Percentiles rank a stretch among this genome's conserved stretches.
phyloP scores from a whole-genome alignment of 768 basidiomycete species.

The Crepidotus variabilis region DNA sequence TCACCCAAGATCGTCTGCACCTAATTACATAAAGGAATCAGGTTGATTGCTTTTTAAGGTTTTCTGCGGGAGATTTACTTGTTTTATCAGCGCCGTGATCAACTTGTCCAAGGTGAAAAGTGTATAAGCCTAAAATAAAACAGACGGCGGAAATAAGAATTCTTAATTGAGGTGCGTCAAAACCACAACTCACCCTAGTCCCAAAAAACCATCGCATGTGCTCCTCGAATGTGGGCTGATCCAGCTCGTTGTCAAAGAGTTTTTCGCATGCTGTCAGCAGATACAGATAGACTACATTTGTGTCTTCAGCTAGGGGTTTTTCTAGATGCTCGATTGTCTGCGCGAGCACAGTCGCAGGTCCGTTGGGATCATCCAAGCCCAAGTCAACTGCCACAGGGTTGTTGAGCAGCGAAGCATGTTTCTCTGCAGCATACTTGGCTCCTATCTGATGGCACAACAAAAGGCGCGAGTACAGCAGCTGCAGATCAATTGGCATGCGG shows the following conservation, averaged over 20 bases:
- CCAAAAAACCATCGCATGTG: constrained; percentile 95
- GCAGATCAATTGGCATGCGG: constrained; percentile 10
- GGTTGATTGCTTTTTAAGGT: background rate
- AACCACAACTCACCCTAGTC: constrained; percentile 54
- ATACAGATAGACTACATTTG: constrained; percentile 82
- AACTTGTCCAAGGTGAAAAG: constrained; percentile 94
- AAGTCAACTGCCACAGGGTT: constrained; percentile 84
- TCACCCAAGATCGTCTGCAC: constrained; percentile 86
- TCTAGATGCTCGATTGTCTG: constrained; percentile 65
- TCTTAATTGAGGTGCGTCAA: constrained; percentile 8
- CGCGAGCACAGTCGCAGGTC: constrained; percentile 61
- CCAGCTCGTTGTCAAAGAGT: constrained; percentile 90
- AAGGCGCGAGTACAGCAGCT: constrained; percentile 90
- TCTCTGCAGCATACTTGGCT: constrained; percentile 60
- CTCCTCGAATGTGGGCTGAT: constrained; percentile 91
- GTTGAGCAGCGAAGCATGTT: constrained; percentile 60
- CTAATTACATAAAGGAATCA: constrained; percentile 32
- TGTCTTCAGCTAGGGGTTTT: constrained; percentile 40
- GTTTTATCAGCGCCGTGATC: constrained; percentile 85
- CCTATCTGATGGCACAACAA: constrained; percentile 83
- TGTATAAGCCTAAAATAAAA: constrained; percentile 71
- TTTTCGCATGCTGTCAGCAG: constrained; percentile 89
- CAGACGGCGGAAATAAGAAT: constrained; percentile 8
- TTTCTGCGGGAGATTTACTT: constrained; percentile 43
- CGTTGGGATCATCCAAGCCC: constrained; percentile 82